Conservation (phyloP, 1,284 basidiomycete species). For the Ustilago shanxiensis region DNA sequence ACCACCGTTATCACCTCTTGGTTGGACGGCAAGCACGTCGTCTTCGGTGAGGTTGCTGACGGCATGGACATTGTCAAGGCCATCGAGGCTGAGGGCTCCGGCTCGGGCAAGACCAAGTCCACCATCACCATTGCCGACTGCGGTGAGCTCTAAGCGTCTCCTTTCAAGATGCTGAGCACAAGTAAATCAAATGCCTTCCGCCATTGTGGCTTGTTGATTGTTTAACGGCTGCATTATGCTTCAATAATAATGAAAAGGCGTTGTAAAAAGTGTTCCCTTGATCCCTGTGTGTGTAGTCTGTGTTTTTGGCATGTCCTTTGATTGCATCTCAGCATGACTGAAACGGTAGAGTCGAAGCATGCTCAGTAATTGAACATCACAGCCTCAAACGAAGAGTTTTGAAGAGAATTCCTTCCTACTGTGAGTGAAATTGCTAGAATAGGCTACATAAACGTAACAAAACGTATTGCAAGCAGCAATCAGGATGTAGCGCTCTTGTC, state of each 20-base stretch:
- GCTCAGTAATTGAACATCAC: no score
- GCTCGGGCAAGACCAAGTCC: constrained; percentile 62
- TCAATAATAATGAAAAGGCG: background rate
- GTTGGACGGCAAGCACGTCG: constrained; percentile 92
- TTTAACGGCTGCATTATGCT: background rate
- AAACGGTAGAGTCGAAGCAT: no score
- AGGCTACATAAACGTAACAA: no score
- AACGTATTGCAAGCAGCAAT: background rate
- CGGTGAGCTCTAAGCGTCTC: constrained; percentile 60
- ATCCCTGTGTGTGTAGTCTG: background rate
- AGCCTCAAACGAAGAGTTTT: no score
- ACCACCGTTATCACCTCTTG: constrained; percentile 73
- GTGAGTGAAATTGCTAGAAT: background rate
- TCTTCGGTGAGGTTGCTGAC: constrained; percentile 83
- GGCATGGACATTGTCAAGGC: constrained; percentile 68
- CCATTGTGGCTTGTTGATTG: background rate
- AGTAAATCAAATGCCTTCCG: background rate
- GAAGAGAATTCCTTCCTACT: no score
- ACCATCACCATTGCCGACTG: constrained; percentile 67
- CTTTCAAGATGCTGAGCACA: background rate
- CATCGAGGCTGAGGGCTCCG: constrained; percentile 64
- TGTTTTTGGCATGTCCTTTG: background rate
- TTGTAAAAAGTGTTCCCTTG: background rate
- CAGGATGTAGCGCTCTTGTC: background rate
- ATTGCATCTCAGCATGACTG: no score